Base-by-base conservation (phyloP, 2,329 filamentous ascomycete species). In the Ophioceras dolichostomum region DNA sequence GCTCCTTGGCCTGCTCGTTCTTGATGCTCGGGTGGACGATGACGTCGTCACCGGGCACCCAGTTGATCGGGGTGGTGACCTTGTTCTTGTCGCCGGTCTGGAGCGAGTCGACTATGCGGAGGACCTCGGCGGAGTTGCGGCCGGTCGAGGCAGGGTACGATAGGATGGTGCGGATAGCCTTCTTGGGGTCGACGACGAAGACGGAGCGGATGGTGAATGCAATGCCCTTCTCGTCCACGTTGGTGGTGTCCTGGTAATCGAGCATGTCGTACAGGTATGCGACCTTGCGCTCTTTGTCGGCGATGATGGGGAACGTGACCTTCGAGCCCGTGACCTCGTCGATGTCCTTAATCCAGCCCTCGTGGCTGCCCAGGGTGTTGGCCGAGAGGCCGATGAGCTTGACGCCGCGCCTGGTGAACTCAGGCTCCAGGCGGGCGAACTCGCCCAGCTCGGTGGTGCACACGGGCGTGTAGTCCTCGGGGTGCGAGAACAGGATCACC, bases 141-240 rank as follows among this genome's bases (percentile, higher is more conserved):
- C 88, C 88, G 32, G 86, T 93, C 41, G 82, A 88, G 43, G 88
- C 87, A 31, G 88, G 88, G 70, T 94, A 95, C 56, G 83, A 79
- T 67, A 94, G 82, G 59, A 86, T 93, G 57, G 88, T 77, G 51
- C 88, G 81, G 64, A 94, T 91, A 61, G 81, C 89, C 79, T 94
- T 94, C 62, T 76, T 77, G 46, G 87, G 87, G 68, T 94, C 87
- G 60, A 94, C 91, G 65, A 94, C 71, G 72, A 93, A 94, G 56
- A 94, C 88, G 50, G 83, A 86, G 53, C 88, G 85, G 65, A 95
- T 94, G 50, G 88, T 94, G 65, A 94, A 89, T 39, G 87, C 86
- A 50, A 89, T 83, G 49, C 81, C 81, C 73, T 85, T 85, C 53
- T 71, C 61, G 59, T 87, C 82, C 40, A 87, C 79, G 63, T 87